Evolutionary conservation across 495 filamentous ascomycete genomes (phyloP).

Genomic region (Neurospora sp.): DNA sequence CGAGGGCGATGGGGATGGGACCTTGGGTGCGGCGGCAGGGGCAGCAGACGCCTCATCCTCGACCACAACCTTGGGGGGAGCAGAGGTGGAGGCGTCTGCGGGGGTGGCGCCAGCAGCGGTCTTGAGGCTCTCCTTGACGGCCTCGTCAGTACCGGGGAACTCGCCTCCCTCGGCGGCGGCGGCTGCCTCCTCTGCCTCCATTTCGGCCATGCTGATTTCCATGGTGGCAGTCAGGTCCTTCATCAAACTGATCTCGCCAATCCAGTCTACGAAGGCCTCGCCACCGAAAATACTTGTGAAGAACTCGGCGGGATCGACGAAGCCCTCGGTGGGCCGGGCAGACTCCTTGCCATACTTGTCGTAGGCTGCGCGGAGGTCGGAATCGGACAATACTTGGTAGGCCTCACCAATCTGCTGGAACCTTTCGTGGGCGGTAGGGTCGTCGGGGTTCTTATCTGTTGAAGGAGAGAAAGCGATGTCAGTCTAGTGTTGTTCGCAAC

Average conservation of each 20-base stretch:
- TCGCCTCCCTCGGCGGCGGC: constrained; percentile 27
- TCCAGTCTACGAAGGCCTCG: constrained; percentile 86
- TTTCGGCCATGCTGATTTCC: constrained; percentile 75
- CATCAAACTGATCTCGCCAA: constrained; percentile 87
- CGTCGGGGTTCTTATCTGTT: constrained; percentile 93
- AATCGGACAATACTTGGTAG: constrained; percentile 90
- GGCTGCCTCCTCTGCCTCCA: constrained; percentile 50
- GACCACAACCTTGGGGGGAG: constrained; percentile 29
- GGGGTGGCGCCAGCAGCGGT: constrained; percentile 16
- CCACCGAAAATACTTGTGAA: constrained; percentile 98
- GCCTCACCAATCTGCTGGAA: constrained; percentile 97
- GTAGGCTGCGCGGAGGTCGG: constrained; percentile 79
- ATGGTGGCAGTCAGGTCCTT: constrained; percentile 83
- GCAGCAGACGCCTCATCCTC: constrained; percentile 28
- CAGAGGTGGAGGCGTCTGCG: constrained; percentile 16
- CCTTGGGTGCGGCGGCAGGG: constrained; percentile 8
- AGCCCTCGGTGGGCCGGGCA: constrained; percentile 77
- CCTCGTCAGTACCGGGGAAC: constrained; percentile 37
- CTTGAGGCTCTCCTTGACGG: constrained; percentile 38
- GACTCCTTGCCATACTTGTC: constrained; percentile 95
- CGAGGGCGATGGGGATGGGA: constrained; percentile 24
- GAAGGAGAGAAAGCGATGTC: background rate
- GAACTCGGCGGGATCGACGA: constrained; percentile 96
- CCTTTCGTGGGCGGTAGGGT: constrained; percentile 83
- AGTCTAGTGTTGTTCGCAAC: background rate